Conservation (phyloP, 768 basidiomycete genomes). For the Boletellus ananas region DNA sequence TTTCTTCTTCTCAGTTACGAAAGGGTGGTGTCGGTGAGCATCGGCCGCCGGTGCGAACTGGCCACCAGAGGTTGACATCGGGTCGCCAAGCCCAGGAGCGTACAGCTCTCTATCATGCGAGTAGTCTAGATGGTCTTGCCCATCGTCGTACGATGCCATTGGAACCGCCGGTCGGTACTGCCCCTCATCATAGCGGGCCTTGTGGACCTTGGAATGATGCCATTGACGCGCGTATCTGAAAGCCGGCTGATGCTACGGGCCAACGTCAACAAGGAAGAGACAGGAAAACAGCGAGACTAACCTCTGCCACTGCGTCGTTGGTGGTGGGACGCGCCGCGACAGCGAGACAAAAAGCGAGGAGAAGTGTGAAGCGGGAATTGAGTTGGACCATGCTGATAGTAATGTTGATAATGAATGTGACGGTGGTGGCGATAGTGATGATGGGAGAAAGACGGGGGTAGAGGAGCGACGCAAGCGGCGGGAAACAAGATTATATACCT, state of each 20-base stretch:
- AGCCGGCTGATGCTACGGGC: conserved; percentile 5
- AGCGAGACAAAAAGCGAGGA: conserved; percentile 27
- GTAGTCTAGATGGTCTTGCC: neutral
- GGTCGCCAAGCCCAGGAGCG: too few relatives aligned
- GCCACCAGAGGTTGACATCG: too few relatives aligned
- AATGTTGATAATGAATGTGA: conserved; percentile 28
- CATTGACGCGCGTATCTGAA: conserved; percentile 13
- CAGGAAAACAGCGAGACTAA: neutral
- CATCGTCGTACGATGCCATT: conserved; percentile 7
- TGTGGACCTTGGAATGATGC: conserved; percentile 7
- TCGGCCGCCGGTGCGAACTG: too few relatives aligned
- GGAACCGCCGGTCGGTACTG: conserved; percentile 21
- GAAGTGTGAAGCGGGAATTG: conserved; percentile 25
- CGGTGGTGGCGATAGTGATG: conserved; percentile 12
- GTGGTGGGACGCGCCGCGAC: conserved; percentile 14
- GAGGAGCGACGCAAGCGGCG: neutral
- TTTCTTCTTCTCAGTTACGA: too few relatives aligned
- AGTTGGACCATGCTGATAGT: conserved; percentile 30
- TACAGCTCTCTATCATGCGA: neutral
- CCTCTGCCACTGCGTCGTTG: conserved; percentile 6
- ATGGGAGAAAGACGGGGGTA: conserved; percentile 5
- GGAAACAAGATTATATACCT: conserved; percentile 21
- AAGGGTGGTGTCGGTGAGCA: too few relatives aligned
- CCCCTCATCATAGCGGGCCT: conserved; percentile 18
- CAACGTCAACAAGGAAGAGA: conserved; percentile 2